A percentile compares a stretch with the other conserved stretches of the same genome.
Conservation (phyloP, 2,329 filamentous ascomycete species). For the Triangularia verruculosa region DNA sequence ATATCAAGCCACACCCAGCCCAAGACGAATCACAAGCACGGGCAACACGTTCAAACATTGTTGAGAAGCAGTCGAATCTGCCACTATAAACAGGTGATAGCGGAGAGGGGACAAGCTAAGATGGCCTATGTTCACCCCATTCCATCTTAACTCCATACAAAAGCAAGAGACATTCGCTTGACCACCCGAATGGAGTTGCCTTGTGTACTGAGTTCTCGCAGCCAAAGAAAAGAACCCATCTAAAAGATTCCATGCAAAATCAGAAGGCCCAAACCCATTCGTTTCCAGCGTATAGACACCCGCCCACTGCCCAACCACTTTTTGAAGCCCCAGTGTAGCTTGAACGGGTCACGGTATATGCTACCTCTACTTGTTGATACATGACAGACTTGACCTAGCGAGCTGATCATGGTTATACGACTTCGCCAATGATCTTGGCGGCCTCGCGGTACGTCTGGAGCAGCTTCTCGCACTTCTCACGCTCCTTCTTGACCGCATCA, state of each 20-base stretch:
- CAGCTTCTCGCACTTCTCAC: slow-evolving; percentile 97
- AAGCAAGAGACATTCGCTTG: not conserved
- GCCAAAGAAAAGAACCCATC: not conserved
- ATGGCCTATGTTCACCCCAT: not conserved
- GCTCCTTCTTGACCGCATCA: slow-evolving; percentile 93
- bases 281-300: slow-evolving; percentile 3
- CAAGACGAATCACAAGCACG: not conserved
- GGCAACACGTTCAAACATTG: not conserved
- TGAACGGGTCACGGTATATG: not conserved
- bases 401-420: slow-evolving; percentile 56
- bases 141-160: slow-evolving; percentile 1
- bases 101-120: not conserved
- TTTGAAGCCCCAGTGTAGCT: too few relatives aligned
- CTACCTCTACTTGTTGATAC: not conserved
- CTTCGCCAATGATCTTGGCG: slow-evolving; percentile 96
- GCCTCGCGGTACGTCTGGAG: slow-evolving; percentile 95
- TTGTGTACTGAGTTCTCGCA: not conserved
- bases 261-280: not conserved
- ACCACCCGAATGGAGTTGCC: not conserved
- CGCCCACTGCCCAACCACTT: not conserved
- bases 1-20: too few relatives aligned
- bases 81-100: not conserved
- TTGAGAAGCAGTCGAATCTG: not conserved
- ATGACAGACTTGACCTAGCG: not conserved
- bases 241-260: slow-evolving; percentile 9